Evolutionary conservation across 495 filamentous ascomycete genomes (phyloP).

Genomic region (Letharia lupina): DNA sequence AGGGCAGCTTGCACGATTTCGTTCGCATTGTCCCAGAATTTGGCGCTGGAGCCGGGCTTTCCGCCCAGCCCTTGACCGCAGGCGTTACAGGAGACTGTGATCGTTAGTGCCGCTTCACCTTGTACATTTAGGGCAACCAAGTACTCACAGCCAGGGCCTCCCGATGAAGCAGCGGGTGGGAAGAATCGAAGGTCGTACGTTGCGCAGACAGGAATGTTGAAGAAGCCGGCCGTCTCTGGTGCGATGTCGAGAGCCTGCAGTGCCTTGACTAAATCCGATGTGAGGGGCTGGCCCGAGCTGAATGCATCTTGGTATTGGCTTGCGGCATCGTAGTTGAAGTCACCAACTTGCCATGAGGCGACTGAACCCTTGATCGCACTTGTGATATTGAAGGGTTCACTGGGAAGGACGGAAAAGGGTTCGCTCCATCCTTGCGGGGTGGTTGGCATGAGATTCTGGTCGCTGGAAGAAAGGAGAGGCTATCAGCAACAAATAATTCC

Average conservation of each 20-base stretch:
- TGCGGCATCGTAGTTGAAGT: constrained; percentile 18
- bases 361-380: constrained; percentile 12
- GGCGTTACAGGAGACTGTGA: background rate
- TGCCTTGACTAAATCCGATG: background rate
- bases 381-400: constrained; percentile 5
- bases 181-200: constrained; percentile 19
- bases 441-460: background rate
- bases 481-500: background rate
- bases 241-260: constrained; percentile 7
- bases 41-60: background rate
- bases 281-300: background rate
- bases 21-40: background rate
- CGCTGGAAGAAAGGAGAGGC: background rate
- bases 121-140: too few relatives aligned
- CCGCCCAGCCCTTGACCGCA: background rate
- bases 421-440: background rate
- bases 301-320: constrained; percentile 5
- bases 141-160: background rate
- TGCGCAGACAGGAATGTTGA: constrained; percentile 21
- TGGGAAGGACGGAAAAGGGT: background rate
- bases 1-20: background rate
- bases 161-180: constrained; percentile 3
- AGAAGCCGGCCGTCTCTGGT: constrained; percentile 17
- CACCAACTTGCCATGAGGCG: constrained; percentile 9
- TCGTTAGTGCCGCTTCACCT: background rate